Evolutionary conservation across 176 grass and related monocot genomes (phyloP), one percentile per base, ranked within the genome.

Genomic region (Aegilops longissima): DNA sequence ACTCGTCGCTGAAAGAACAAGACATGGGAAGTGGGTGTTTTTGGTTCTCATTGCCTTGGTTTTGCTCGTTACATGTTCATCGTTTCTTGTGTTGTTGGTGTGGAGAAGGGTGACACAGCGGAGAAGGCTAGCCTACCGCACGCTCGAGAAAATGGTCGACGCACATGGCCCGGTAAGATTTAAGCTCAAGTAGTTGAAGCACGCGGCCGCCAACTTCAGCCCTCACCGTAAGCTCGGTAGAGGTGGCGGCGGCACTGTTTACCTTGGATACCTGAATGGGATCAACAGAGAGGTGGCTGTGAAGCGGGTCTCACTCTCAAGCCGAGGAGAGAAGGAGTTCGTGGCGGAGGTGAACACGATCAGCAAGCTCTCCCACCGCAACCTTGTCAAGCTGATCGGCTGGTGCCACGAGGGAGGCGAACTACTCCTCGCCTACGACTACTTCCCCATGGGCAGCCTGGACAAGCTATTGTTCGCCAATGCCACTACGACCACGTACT

Each of bases 391-490:
- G 70, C 18, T 72, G 38, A 72, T 72, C 4, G 70, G 70, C 5
- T 72, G 70, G 70, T 72, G 70, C n/a, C 70, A 72, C 11, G 70
- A 42, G 10, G 36, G 70, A 5, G 70, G 70, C 3, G 70, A 72
- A 38, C 70, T 72, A 7, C 70, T 72, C 70, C 70, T 72, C 1
- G 21, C 39, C 36, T 72, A 72, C 21, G 36, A 72, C 36, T 72
- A 72, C 70, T 72, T 72, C n/a, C 36, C 70, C 36, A 10, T 42
- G 36, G 70, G 70, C 36, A 72, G 70, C 70, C 36, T 72, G 21
- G 70, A 72, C 70, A 72, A 72, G 70, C 70, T 72, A 21, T 72
- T 72, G 70, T 72, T 23, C 39, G 36, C 70, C 70, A 71, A n/a
- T 23, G 34, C 2, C 35, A 71, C 3, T 12, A 38, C 20, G 69